A percentile compares a stretch with the other conserved stretches of the same genome.
phyloP scores from a whole-genome alignment of 1,284 basidiomycete genomes.

The Hemileia vastatrix region DNA sequence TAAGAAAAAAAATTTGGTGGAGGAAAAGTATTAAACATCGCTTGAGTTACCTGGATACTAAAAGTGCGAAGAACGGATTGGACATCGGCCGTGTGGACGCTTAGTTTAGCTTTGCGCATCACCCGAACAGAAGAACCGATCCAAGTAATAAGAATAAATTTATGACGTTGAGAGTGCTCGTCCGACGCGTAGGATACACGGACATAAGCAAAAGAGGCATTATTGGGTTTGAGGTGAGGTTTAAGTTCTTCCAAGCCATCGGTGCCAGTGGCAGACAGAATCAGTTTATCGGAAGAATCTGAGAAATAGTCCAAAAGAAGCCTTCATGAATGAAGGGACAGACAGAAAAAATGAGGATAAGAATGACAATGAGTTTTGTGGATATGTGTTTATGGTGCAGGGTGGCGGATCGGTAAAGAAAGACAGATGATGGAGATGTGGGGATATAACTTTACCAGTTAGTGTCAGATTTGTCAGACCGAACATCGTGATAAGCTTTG shows the following conservation, averaged over 20 bases:
- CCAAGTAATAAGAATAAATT: constrained; percentile 82
- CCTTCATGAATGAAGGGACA: neutral
- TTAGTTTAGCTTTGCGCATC: constrained; percentile 82
- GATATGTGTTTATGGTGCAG: no score
- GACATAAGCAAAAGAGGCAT: constrained; percentile 71
- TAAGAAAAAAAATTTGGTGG: neutral
- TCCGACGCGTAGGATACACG: constrained; percentile 60
- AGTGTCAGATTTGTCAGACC: no score
- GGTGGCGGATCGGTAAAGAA: no score
- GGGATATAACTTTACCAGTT: no score
- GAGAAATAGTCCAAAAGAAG: constrained; percentile 39
- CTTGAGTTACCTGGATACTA: constrained; percentile 58
- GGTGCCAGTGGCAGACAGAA: constrained; percentile 63
- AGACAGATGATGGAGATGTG: no score
- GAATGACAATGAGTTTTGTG: neutral
- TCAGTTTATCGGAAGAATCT: constrained; percentile 72
- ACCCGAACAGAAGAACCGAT: constrained; percentile 74
- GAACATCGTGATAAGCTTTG: no score
- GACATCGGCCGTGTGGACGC: constrained; percentile 75
- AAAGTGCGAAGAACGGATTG: constrained; percentile 66
- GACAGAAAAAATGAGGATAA: neutral
- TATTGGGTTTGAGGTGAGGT: constrained; percentile 60
- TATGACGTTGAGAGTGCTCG: constrained; percentile 48
- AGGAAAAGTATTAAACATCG: neutral
- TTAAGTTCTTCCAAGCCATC: constrained; percentile 67